Evolutionary conservation across 169 alveolate genomes (phyloP).

Genomic region (Perkinsus olseni): DNA sequence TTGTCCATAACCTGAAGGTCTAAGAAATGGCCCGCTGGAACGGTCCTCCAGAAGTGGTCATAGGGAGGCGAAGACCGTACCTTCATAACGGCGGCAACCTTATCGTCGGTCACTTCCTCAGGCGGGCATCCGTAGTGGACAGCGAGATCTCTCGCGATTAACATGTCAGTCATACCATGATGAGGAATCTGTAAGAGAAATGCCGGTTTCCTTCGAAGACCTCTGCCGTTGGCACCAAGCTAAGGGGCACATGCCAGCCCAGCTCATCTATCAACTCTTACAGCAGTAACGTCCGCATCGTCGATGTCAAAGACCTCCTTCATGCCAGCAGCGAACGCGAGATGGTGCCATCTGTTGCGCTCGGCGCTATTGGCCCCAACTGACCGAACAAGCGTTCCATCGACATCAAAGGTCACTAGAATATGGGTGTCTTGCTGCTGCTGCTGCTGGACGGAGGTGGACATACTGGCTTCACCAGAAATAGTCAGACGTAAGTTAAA

Average conservation of each 20-base stretch:
- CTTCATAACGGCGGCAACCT: neutral
- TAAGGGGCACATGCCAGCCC: no score
- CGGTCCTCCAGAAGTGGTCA: no score
- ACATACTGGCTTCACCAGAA: no score
- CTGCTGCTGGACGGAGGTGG: no score
- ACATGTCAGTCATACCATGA: neutral
- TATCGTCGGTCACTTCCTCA: neutral
- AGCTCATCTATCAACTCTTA: neutral
- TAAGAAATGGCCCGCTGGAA: no score
- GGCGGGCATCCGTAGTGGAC: neutral
- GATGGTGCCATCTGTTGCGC: neutral
- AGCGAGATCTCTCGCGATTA: neutral
- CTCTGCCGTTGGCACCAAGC: no score
- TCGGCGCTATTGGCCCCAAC: neutral
- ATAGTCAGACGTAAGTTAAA: no score
- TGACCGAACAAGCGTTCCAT: neutral
- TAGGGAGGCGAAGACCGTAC: no score
- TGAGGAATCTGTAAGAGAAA: neutral
- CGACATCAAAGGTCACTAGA: neutral
- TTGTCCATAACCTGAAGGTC: neutral
- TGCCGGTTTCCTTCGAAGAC: no score
- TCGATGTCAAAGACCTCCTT: neutral
- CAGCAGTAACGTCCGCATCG: neutral
- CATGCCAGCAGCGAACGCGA: neutral
- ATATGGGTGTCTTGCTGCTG: neutral